These are phyloP conservation scores for Rhazya stricta DNA, from an alignment of 257 asterid genomes.

Conservation along the genomic window DNA sequence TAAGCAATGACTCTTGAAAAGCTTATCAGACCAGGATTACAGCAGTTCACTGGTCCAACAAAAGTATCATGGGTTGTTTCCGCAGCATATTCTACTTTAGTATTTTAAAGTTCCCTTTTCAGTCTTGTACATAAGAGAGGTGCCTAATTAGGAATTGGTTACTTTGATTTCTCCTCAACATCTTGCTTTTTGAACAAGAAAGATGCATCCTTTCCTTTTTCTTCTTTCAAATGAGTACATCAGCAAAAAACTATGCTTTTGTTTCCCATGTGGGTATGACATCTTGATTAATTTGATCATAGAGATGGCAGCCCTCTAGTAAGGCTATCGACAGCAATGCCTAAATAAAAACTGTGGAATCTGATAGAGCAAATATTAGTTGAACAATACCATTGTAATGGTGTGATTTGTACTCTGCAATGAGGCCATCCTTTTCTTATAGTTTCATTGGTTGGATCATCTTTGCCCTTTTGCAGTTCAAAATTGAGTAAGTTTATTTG, in stretches of 20 bases:
- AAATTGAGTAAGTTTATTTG: neutral
- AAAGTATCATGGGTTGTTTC: neutral
- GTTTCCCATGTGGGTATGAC: neutral
- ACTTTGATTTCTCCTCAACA: neutral
- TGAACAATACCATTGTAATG: slow-evolving; percentile 3
- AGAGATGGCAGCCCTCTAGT: neutral
- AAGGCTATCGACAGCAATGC: neutral
- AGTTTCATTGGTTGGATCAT: neutral
- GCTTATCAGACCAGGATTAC: neutral
- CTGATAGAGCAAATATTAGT: slow-evolving; percentile 6
- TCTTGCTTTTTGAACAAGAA: slow-evolving; percentile 2
- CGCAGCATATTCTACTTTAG: neutral
- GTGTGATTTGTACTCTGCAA: neutral
- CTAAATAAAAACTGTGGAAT: neutral
- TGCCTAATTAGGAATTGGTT: neutral
- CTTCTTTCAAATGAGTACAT: neutral
- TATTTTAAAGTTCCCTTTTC: neutral
- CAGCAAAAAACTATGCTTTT: neutral
- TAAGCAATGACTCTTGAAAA: neutral
- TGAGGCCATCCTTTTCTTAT: neutral
- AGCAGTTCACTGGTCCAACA: neutral
- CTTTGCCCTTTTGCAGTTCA: neutral
- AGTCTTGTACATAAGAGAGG: neutral
- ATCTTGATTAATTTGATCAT: neutral
- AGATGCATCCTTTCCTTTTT: neutral